Base-by-base conservation (phyloP, 2,329 filamentous ascomycete genomes). In the Cordyceps tenuipes region DNA sequence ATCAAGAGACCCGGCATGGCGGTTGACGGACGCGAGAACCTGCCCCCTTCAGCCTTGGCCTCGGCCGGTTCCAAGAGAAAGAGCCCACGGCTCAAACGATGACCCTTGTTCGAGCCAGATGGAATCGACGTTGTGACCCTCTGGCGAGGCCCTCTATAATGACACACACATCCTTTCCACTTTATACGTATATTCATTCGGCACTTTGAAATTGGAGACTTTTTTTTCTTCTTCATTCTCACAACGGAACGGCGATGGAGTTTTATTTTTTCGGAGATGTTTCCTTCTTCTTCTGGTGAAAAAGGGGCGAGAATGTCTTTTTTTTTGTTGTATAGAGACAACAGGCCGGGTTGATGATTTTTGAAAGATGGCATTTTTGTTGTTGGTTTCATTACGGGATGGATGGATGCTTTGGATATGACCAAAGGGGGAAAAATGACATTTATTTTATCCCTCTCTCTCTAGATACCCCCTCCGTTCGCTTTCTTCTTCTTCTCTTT, bases 1-100 rank as follows among this genome's bases (percentile, higher is more conserved):
- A 74, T 72, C 59, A 73, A 71, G 63, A 72, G 70, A 65, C 66
- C 64, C 44, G 65, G 68, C 15, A 62, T 70, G 36, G 62, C 72
- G 48, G 68, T 69, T 0, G 79, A 81, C 52, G 81, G 80, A 7
- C 70, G 78, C 48, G 81, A 84, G 70, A 84, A 84, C 61, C 62
- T 80, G 60, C 76, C 79, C 43, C 74, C 74, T 8, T 63, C 71
- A 15, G 41, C 55, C 21, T 15, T 50, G 39, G 53, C 57, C 2
- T 44, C 60, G 43, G 51, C 44, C 63, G 72, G 75, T 31, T 72
- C 75, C 60, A 77, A 77, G 69, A 78, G 82, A 68, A 83, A 83
- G 74, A 84, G 82, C 63, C 80, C 82, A 3, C 70, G 82, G 59
- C 67, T 83, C 60, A 75, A 75, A 56, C 76, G 63, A 19, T 5